Evolutionary conservation across 805 yeast species (phyloP), one percentile per base, ranked within the genome.

Genomic region (Starmerella gropengiesseri): DNA sequence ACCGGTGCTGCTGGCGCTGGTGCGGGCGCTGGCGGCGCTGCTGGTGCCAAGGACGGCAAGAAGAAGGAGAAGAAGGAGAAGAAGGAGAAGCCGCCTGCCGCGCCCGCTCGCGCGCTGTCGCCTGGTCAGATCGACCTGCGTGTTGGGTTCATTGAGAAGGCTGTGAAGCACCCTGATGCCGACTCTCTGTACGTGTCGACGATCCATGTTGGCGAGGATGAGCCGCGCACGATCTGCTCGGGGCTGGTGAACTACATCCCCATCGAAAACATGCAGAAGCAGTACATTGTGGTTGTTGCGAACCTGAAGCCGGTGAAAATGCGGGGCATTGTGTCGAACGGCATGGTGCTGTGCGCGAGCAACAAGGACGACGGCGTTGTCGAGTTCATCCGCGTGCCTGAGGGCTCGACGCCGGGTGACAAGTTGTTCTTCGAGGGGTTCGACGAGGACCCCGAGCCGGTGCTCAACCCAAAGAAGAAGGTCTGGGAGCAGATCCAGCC

Each of bases 181-280:
- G 99, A 91, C 65, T 73, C 95, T 1, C 71, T 91, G 56, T 91
- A 91, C 62, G 95, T 91, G 44, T 91, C 97, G 22, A 91, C 98
- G 40, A 91, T 91, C 56, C 84, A 93, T 50, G 78, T 83, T 71
- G 99, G 98, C 54, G 99, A 91, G 57, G 87, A 71, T 49, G 95
- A 84, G 61, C 98, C 99, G 59, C 78, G 99, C 71, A 91, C 97
- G 23, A 94, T 91, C 44, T 91, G 98, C 69, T 84, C 95, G 11
- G 99, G 99, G 55, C 72, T 91, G 57, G 96, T 86, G 50, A 84
- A 84, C 55, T 77, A 82, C 66, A 73, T 83, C 60, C 78, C 94
- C 31, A 63, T 93, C 51, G 97, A 91, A 67, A 94, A 81, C 32
- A 81, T 91, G 95, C 98, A 91, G 73, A 75, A 84, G 64, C 80